These are phyloP conservation scores for Solanum tarijense DNA, from an alignment of 257 asterid genomes.

Conservation along the genomic window DNA sequence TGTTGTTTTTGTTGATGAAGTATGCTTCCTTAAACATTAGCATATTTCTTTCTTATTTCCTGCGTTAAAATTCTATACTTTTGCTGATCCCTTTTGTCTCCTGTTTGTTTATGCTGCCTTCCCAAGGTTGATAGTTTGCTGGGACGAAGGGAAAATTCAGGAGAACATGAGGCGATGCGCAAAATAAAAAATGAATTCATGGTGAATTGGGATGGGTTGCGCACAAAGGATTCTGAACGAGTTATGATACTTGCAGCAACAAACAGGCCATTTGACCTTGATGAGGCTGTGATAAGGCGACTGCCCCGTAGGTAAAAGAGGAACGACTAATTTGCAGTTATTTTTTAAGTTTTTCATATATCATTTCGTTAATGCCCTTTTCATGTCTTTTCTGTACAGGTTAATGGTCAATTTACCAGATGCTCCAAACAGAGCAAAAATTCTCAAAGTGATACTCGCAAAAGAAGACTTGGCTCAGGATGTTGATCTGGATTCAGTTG, in stretches of 20 bases:
- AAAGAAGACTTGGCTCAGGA: conserved; percentile 79
- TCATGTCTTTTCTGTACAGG: conserved; percentile 15
- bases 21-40: conserved; percentile 15
- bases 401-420: conserved; percentile 95
- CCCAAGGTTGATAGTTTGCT: conserved; percentile 88
- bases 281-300: conserved; percentile 88
- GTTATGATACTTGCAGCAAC: conserved; percentile 94
- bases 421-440: conserved; percentile 79
- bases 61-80: neutral
- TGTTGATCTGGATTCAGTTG: conserved; percentile 62
- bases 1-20: conserved; percentile 84
- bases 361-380: neutral
- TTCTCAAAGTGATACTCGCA: conserved; percentile 65
- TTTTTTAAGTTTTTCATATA: neutral
- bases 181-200: conserved; percentile 97
- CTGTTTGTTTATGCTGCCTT: neutral
- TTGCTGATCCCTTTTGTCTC: neutral
- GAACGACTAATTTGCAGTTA: neutral
- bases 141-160: conserved; percentile 84
- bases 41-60: neutral
- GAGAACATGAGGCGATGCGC: conserved; percentile 93
- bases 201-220: conserved; percentile 95
- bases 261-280: conserved; percentile 93
- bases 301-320: conserved; percentile 67
- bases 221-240: conserved; percentile 84